Evolutionary conservation across 139 green algal genomes (phyloP), one percentile per base, ranked within the genome.

Genomic region (Desmodesmus armatus): DNA sequence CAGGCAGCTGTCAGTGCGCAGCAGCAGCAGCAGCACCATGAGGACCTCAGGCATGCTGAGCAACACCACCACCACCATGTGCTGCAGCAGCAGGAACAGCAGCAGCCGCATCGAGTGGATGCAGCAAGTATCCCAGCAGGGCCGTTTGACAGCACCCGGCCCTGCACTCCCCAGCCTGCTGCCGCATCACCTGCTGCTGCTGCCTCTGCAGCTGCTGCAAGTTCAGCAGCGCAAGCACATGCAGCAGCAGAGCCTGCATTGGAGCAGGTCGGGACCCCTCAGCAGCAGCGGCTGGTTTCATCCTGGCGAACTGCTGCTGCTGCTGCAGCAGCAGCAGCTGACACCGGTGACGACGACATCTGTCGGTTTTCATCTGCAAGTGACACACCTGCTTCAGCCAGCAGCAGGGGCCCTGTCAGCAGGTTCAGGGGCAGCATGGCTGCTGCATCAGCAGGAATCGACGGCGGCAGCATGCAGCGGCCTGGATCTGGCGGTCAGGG

Each of bases 331-430:
- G 21, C 60, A 23, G 63, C 63, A 72, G 63, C 63, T 72, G 3
- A 41, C 31, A 41, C 29, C 23, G 69, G 23, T 58, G 79, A 85
- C 51, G 80, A 86, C 21, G 80, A 86, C 66, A 80, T 86, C 69
- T 86, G 80, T 51, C 49, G 80, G 27, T 58, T 86, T 47, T 86
- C 80, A 33, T 86, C 80, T 33, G 80, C 80, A 3, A 79, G 66
- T 39, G 80, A 80, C 69, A 86, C 67, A 25, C 80, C 78, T 15
- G 63, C 62, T 3, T 84, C 78, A 4, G 40, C n/a, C 63, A 78
- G 79, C 79, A 69, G 65, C 66, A 62, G 23, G 58, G 15, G 47
- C 27, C 33, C 31, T 17, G 37, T 17, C 33, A 60, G 37, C 58
- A 74, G 41, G 21, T 1, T 51, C 21, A 33, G 21, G 23, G 29